These are phyloP conservation scores for Penstemon barbatus DNA, from an alignment of 257 asterid species.

Conservation along the genomic window DNA sequence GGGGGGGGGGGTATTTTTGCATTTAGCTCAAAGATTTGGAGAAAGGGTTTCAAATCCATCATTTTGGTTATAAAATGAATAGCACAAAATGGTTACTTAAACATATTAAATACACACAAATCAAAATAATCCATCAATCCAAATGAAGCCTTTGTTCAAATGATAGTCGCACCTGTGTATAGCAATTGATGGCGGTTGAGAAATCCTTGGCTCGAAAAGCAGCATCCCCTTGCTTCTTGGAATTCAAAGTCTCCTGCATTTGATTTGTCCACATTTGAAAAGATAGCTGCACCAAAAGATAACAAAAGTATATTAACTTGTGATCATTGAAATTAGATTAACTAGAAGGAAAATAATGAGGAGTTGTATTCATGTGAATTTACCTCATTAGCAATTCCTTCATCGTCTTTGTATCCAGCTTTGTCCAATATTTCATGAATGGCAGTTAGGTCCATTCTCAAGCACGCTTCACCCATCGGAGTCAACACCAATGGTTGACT, in stretches of 20 bases:
- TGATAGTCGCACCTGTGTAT: slow-evolving; percentile 55
- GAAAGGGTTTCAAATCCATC: too few relatives aligned
- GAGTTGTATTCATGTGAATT: neutral
- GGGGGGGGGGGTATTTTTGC: too few relatives aligned
- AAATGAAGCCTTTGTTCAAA: neutral
- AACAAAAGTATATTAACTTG: slow-evolving; percentile 1
- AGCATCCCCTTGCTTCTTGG: slow-evolving; percentile 91
- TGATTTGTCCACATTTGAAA: slow-evolving; percentile 97
- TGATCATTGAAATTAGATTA: neutral
- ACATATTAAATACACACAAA: too few relatives aligned
- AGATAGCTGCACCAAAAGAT: slow-evolving; percentile 66
- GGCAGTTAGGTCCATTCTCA: slow-evolving; percentile 89
- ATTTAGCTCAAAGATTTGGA: too few relatives aligned
- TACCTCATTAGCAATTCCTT: slow-evolving; percentile 91
- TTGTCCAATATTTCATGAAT: slow-evolving; percentile 76
- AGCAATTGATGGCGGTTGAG: slow-evolving; percentile 72
- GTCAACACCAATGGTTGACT: slow-evolving; percentile 40
- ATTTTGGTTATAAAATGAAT: too few relatives aligned
- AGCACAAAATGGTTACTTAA: too few relatives aligned
- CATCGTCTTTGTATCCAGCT: slow-evolving; percentile 88
- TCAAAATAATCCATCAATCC: neutral
- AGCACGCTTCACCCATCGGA: slow-evolving; percentile 96
- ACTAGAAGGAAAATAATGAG: neutral
- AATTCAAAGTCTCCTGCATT: slow-evolving; percentile 88
- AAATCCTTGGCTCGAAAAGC: slow-evolving; percentile 91